Evolutionary conservation across 1,284 basidiomycete species (phyloP).

Genomic region (Coniophora puteana): DNA sequence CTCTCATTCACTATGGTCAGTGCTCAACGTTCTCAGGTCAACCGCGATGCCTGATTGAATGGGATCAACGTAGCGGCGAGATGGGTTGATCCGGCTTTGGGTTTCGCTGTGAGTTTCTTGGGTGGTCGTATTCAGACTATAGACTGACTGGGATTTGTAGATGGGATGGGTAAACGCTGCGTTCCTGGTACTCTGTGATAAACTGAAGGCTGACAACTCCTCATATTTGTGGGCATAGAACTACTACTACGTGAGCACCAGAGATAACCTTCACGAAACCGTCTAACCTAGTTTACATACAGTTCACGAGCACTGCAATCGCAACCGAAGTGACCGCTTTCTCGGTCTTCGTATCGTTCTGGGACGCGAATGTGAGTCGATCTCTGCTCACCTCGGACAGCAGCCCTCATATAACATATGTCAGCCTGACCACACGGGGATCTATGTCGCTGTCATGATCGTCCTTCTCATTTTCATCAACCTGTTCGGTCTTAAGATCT

Average conservation of each 20-base stretch:
- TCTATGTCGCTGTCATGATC: conserved; percentile 28
- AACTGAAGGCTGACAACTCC: background rate
- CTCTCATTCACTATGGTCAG: conserved; percentile 22
- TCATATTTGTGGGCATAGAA: too few relatives aligned
- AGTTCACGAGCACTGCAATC: conserved; percentile 24
- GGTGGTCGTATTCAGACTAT: background rate
- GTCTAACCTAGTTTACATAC: background rate
- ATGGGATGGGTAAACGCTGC: conserved; percentile 9
- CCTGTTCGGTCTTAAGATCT: conserved; percentile 22
- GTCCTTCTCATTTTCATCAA: conserved; percentile 23
- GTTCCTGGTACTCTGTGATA: background rate
- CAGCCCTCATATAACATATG: background rate
- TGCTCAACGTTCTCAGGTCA: background rate
- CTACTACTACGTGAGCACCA: conserved; percentile 9
- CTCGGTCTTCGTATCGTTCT: conserved; percentile 42
- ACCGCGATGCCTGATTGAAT: background rate
- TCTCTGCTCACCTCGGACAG: conserved; percentile 2
- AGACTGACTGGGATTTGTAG: background rate
- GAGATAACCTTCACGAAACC: background rate
- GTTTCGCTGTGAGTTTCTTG: conserved; percentile 29
- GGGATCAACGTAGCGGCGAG: conserved; percentile 16
- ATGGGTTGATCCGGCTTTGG: conserved; percentile 32
- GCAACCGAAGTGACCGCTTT: conserved; percentile 44
- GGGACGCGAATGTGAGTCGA: conserved; percentile 29
- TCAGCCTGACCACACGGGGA: conserved; percentile 13